These are phyloP conservation scores for Fusarium albidum DNA, from an alignment of 2,329 filamentous ascomycete genomes.

Conservation along the genomic window DNA sequence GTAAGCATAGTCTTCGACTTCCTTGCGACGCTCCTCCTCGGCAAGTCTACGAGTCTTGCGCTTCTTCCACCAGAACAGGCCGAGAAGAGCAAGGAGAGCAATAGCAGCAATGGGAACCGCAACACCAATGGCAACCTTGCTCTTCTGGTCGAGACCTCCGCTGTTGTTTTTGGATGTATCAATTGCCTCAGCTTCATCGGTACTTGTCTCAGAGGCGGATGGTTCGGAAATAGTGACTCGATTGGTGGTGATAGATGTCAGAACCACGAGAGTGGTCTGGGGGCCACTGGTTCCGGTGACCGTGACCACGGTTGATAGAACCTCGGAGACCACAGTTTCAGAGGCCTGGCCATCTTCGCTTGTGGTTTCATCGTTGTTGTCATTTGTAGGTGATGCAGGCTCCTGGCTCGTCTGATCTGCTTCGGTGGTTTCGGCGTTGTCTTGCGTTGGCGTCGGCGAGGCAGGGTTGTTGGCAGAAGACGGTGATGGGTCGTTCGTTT, in stretches of 20 bases:
- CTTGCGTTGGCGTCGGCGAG: constrained; percentile 2
- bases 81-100: constrained; percentile 78
- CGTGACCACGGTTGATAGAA: constrained; percentile 36
- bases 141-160: constrained; percentile 61
- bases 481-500: constrained; percentile 20
- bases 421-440: constrained; percentile 8
- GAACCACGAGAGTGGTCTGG: constrained; percentile 37
- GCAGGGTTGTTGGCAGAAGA: constrained; percentile 8
- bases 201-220: constrained; percentile 35
- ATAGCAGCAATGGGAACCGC: constrained; percentile 93
- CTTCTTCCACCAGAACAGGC: constrained; percentile 86
- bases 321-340: constrained; percentile 16
- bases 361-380: constrained; percentile 20
- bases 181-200: constrained; percentile 42
- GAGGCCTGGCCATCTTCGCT: constrained; percentile 20
- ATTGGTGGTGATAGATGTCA: constrained; percentile 40
- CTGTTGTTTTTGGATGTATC: constrained; percentile 27
- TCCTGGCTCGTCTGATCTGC: constrained; percentile 20
- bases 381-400: constrained; percentile 18
- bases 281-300: constrained; percentile 33
- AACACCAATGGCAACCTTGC: constrained; percentile 89
- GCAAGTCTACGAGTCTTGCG: constrained; percentile 85
- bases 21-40: constrained; percentile 89
- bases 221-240: constrained; percentile 10
- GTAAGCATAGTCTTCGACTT: constrained; percentile 96